Percentiles rank a stretch among this genome's conserved stretches.
These are phyloP conservation scores for Auriscalpium microsporum DNA, from an alignment of 768 basidiomycete species.

Conservation along the genomic window DNA sequence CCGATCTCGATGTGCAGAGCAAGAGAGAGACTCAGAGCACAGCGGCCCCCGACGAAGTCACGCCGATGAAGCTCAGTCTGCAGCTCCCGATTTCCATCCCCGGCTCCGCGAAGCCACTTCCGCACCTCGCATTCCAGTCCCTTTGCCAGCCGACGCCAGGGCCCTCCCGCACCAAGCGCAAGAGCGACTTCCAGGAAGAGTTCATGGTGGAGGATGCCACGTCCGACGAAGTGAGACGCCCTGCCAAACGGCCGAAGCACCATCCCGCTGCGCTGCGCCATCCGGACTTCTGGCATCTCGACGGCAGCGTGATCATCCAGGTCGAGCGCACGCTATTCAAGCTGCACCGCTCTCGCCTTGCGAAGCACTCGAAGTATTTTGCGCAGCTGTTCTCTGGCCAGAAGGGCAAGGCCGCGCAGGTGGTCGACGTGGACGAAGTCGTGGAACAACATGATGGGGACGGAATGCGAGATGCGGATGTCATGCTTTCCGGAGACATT, in stretches of 20 bases:
- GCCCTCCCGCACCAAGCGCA: not conserved
- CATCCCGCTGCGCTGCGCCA: conserved; percentile 1
- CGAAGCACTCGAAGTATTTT: conserved; percentile 27
- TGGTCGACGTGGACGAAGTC: not conserved
- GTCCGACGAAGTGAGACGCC: not conserved
- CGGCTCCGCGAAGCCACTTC: too few relatives aligned
- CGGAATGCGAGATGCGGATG: not conserved
- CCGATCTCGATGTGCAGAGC: too few relatives aligned
- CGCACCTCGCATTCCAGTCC: too few relatives aligned
- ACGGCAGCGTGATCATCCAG: conserved; percentile 29
- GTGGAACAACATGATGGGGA: not conserved
- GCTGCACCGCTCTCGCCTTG: conserved; percentile 29
- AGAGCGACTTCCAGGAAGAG: not conserved
- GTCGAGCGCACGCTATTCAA: conserved; percentile 27
- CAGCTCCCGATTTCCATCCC: too few relatives aligned
- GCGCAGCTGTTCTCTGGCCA: conserved; percentile 14
- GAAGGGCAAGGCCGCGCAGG: not conserved
- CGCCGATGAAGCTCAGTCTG: too few relatives aligned
- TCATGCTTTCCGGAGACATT: conserved; percentile 10
- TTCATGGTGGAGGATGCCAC: too few relatives aligned
- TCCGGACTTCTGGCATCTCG: conserved; percentile 25
- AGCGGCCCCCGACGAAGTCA: too few relatives aligned
- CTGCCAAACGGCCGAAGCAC: not conserved
- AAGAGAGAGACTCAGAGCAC: too few relatives aligned
- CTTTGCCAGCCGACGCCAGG: too few relatives aligned